phyloP scores from a whole-genome alignment of 2,329 filamentous ascomycete genomes.

The Didymella pinodella region DNA sequence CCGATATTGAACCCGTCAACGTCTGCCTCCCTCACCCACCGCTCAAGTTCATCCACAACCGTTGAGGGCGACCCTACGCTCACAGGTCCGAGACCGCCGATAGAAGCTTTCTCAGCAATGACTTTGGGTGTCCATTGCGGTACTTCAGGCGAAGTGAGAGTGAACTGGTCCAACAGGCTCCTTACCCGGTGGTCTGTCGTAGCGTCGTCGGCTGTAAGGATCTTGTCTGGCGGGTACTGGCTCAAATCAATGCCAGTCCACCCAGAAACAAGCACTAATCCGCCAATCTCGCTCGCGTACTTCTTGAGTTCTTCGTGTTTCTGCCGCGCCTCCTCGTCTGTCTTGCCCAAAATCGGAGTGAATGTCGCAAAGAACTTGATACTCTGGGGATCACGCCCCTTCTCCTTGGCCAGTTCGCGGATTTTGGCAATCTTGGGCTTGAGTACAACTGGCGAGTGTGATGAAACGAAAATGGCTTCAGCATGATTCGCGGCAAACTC shows the following conservation, averaged over 20 bases:
- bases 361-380: not conserved
- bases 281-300: not conserved
- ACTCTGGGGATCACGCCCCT: not conserved
- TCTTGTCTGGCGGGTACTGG: not conserved
- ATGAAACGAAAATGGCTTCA: not conserved
- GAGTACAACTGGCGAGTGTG: not conserved
- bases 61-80: not conserved
- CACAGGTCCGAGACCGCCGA: not conserved
- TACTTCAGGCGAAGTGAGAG: not conserved
- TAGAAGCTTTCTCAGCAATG: not conserved
- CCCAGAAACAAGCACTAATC: not conserved
- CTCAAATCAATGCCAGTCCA: not conserved
- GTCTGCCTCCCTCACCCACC: not conserved
- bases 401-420: not conserved
- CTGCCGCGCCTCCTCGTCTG: not conserved
- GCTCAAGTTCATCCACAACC: not conserved
- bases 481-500: not conserved
- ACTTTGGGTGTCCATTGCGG: not conserved
- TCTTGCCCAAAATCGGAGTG: not conserved
- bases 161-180: not conserved
- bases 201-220: not conserved
- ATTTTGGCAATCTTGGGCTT: not conserved
- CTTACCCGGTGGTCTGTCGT: not conserved
- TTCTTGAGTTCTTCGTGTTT: not conserved
- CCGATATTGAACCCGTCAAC: not conserved